Evolutionary conservation across 495 filamentous ascomycete species (phyloP).

Genomic region (Talaromyces trachyspermus): DNA sequence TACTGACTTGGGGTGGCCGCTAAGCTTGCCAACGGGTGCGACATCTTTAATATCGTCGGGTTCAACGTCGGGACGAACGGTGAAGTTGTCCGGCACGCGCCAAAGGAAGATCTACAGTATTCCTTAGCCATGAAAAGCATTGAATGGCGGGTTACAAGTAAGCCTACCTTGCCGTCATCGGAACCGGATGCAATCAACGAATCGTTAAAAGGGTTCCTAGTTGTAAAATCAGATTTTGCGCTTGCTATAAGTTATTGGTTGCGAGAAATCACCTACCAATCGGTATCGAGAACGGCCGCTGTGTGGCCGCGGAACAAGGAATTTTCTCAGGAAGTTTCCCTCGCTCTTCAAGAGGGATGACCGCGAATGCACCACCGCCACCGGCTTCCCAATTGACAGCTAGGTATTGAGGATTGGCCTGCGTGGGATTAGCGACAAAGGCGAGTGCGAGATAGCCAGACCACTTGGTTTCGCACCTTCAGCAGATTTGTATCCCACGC

Average conservation of each 20-base stretch:
- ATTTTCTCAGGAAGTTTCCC: constrained; percentile 88
- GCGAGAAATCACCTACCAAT: constrained; percentile 72
- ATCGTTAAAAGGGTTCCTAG: constrained; percentile 92
- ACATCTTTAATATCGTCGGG: constrained; percentile 67
- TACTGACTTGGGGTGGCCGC: constrained; percentile 51
- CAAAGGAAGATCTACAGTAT: constrained; percentile 74
- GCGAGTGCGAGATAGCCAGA: background rate
- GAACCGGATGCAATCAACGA: constrained; percentile 86
- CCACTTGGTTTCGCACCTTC: constrained; percentile 52
- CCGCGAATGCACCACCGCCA: constrained; percentile 94
- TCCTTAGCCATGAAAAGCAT: constrained; percentile 13
- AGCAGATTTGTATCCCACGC: constrained; percentile 98
- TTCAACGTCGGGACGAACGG: constrained; percentile 72
- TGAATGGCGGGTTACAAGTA: background rate
- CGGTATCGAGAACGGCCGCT: constrained; percentile 89
- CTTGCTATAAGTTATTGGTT: background rate
- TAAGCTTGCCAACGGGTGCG: constrained; percentile 68
- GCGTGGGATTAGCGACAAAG: constrained; percentile 14
- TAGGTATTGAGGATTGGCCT: constrained; percentile 94
- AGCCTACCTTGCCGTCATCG: constrained; percentile 79
- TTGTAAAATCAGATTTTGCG: constrained; percentile 21
- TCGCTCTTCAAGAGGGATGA: constrained; percentile 82
- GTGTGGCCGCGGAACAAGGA: constrained; percentile 92
- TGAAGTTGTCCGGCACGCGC: constrained; percentile 86
- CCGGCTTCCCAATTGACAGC: constrained; percentile 98